These are phyloP conservation scores for Cercospora janseana DNA, from an alignment of 2,329 filamentous ascomycete genomes.

Conservation along the genomic window DNA sequence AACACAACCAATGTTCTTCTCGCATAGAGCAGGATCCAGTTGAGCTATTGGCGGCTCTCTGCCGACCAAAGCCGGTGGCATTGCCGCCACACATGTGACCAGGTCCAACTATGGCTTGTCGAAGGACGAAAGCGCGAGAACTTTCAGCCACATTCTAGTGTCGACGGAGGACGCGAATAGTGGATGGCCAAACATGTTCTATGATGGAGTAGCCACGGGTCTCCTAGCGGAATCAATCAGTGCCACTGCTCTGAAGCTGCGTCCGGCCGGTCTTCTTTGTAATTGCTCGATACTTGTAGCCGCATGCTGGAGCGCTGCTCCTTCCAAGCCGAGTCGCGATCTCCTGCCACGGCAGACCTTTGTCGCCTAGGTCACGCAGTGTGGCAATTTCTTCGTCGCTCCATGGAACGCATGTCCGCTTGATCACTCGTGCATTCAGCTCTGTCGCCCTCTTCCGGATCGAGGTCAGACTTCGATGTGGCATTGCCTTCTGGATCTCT, in stretches of 20 bases:
- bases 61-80: no score
- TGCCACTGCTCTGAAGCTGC: no score
- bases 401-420: not conserved
- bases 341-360: not conserved
- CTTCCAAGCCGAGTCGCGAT: not conserved
- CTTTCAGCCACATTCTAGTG: not conserved
- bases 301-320: not conserved
- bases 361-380: not conserved
- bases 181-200: not conserved
- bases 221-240: no score
- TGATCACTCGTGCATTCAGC: not conserved
- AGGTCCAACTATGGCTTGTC: not conserved
- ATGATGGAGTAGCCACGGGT: no score
- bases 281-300: not conserved
- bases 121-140: not conserved
- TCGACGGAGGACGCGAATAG: not conserved
- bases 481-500: not conserved
- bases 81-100: not conserved
- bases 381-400: not conserved
- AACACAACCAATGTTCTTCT: slow-evolving; percentile 6
- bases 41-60: not conserved
- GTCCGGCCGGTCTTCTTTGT: not conserved
- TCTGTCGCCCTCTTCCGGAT: not conserved
- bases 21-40: not conserved
- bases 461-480: not conserved